Evolutionary conservation across 2,329 filamentous ascomycete genomes (phyloP).

Genomic region (Fusarium succisae): DNA sequence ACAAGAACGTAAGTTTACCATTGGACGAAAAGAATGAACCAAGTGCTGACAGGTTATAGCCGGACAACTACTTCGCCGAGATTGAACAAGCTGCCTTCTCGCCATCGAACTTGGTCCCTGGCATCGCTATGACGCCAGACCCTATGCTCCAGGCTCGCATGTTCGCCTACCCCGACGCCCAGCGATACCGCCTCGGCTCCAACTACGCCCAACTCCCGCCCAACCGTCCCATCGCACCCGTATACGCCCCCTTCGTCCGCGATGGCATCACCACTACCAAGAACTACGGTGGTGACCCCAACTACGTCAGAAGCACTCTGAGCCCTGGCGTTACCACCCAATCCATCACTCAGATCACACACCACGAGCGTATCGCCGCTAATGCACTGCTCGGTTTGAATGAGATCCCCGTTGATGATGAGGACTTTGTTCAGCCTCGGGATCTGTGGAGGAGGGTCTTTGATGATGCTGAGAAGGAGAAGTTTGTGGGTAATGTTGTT

Average conservation of each 20-base stretch:
- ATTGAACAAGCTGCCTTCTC: slow-evolving; percentile 13
- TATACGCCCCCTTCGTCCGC: slow-evolving; percentile 1
- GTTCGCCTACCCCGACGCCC: slow-evolving; percentile 12
- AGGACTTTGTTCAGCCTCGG: background rate
- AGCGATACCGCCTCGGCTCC: slow-evolving; percentile 3
- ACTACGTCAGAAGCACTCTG: slow-evolving; percentile 5
- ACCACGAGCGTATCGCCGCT: background rate
- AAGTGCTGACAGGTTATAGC: background rate
- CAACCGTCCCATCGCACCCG: background rate
- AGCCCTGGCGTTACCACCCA: background rate
- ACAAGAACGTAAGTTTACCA: slow-evolving; percentile 42
- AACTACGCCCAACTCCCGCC: slow-evolving; percentile 1
- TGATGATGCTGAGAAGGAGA: slow-evolving; percentile 5
- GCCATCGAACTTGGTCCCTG: background rate
- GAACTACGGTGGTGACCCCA: background rate
- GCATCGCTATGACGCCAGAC: background rate
- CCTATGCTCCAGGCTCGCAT: slow-evolving; percentile 11
- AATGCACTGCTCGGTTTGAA: slow-evolving; percentile 2
- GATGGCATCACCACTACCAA: slow-evolving; percentile 4
- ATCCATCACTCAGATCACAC: slow-evolving; percentile 1
- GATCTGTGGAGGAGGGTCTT: slow-evolving; percentile 10
- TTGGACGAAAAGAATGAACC: accelerated
- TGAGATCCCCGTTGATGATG: slow-evolving; percentile 2
- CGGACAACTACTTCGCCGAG: slow-evolving; percentile 7
- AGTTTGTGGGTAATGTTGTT: background rate